Conservation (phyloP, 148 eudicot species). For the Cornus suecica region DNA sequence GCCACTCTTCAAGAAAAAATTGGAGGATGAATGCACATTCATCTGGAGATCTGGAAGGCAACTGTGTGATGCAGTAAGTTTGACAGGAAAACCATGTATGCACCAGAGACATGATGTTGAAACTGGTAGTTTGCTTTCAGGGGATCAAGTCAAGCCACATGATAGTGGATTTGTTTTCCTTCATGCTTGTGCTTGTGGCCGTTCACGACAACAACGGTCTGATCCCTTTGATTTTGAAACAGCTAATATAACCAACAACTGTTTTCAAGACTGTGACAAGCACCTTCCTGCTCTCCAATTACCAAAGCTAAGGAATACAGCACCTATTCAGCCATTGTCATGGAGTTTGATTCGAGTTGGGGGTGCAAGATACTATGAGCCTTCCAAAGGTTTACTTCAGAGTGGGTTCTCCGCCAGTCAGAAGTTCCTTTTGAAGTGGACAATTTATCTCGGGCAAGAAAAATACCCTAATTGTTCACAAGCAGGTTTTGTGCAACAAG, state of each 20-base stretch:
- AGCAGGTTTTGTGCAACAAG: slow-evolving; percentile 36
- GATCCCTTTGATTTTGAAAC: slow-evolving; percentile 93
- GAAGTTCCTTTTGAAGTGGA: slow-evolving; percentile 80
- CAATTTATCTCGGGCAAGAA: slow-evolving; percentile 58
- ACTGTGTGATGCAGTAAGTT: slow-evolving; percentile 85
- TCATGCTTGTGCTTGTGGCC: slow-evolving; percentile 99
- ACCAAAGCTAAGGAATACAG: slow-evolving; percentile 41
- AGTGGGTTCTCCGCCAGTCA: slow-evolving; percentile 71
- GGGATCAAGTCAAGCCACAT: slow-evolving; percentile 45
- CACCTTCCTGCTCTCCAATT: slow-evolving; percentile 65
- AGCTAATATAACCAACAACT: slow-evolving; percentile 55
- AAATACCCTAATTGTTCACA: slow-evolving; percentile 35
- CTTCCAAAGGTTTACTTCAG: slow-evolving; percentile 82
- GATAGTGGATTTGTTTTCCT: slow-evolving; percentile 87
- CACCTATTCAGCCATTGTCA: slow-evolving; percentile 43
- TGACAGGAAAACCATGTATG: slow-evolving; percentile 89
- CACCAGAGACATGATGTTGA: slow-evolving; percentile 67
- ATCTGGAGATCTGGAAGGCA: slow-evolving; percentile 90
- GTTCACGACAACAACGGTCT: slow-evolving; percentile 52
- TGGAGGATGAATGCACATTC: slow-evolving; percentile 73
- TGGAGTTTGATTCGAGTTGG: slow-evolving; percentile 82
- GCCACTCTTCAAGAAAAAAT: slow-evolving; percentile 51
- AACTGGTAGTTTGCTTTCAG: slow-evolving; percentile 30
- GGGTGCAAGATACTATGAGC: slow-evolving; percentile 69
- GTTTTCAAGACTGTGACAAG: slow-evolving; percentile 75